Conservation (phyloP, 805 yeast species). For the Yarrowia bubula region DNA sequence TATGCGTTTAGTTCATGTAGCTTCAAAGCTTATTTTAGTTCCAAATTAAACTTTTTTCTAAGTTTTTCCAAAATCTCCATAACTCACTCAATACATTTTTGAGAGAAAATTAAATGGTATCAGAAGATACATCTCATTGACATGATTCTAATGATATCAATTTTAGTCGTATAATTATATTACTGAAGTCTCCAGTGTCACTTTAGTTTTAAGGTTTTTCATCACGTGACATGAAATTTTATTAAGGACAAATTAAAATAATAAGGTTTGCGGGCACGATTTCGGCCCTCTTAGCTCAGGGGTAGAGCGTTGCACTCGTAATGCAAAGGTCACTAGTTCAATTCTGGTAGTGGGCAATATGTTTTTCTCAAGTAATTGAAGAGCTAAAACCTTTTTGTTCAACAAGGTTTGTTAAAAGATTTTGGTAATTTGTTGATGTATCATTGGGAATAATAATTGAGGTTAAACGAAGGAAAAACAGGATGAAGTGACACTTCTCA, state of each 20-base stretch:
- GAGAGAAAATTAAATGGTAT: no score
- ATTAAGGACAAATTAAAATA: not conserved
- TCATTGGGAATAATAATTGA: no score
- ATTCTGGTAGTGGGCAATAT: constrained; percentile 28
- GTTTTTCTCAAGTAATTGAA: no score
- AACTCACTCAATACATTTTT: no score
- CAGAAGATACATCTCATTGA: no score
- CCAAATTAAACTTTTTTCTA: no score
- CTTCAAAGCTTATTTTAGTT: no score
- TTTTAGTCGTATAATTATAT: not conserved
- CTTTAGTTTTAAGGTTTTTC: not conserved
- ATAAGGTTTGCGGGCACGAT: not conserved
- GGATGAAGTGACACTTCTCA: no score
- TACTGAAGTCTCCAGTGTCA: not conserved
- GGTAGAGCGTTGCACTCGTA: constrained; percentile 28
- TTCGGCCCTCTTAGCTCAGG: constrained; percentile 26
- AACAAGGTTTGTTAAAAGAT: not conserved
- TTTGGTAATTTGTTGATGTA: not conserved
- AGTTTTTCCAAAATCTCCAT: no score
- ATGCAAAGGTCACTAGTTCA: constrained; percentile 26
- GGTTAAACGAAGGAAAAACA: no score
- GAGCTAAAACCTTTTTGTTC: not conserved
- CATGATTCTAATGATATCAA: not conserved
- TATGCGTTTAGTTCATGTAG: no score
- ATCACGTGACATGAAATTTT: not conserved